These are phyloP conservation scores for Trichoderma koningii DNA, from an alignment of 2,329 filamentous ascomycete species.

Conservation along the genomic window DNA sequence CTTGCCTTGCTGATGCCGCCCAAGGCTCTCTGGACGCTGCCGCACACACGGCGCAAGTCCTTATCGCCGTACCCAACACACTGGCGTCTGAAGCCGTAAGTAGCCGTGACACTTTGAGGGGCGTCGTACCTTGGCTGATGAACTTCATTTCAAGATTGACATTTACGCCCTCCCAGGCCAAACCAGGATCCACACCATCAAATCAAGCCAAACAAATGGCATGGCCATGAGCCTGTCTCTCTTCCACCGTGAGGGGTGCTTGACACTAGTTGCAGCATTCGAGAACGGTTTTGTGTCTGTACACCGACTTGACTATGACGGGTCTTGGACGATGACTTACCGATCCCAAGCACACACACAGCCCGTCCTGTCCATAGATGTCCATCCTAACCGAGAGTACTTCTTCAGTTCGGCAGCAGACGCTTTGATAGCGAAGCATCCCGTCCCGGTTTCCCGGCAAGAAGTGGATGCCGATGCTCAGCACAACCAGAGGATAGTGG, in stretches of 20 bases:
- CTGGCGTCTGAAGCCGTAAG: conserved; percentile 69
- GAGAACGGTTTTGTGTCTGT: conserved; percentile 79
- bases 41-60: conserved; percentile 52
- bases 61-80: conserved; percentile 77
- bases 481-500: conserved; percentile 34
- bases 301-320: conserved; percentile 51
- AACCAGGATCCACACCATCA: conserved; percentile 62
- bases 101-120: conserved; percentile 16
- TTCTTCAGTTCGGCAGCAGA: conserved; percentile 86
- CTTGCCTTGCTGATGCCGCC: conserved; percentile 49
- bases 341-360: conserved; percentile 70
- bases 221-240: conserved; percentile 88
- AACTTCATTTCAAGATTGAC: conserved; percentile 59
- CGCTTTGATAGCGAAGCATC: conserved; percentile 74
- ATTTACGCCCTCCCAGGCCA: conserved; percentile 81
- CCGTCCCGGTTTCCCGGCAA: conserved; percentile 51
- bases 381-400: conserved; percentile 52
- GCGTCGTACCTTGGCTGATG: background rate
- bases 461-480: conserved; percentile 33
- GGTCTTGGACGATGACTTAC: conserved; percentile 59
- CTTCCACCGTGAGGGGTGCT: conserved; percentile 50
- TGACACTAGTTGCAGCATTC: conserved; percentile 75
- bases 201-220: conserved; percentile 57
- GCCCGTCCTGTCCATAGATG: conserved; percentile 74
- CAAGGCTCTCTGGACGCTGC: conserved; percentile 30